Evolutionary conservation across 192 early-diverging fungal species (phyloP).

Genomic region (Coemansia sp.): DNA sequence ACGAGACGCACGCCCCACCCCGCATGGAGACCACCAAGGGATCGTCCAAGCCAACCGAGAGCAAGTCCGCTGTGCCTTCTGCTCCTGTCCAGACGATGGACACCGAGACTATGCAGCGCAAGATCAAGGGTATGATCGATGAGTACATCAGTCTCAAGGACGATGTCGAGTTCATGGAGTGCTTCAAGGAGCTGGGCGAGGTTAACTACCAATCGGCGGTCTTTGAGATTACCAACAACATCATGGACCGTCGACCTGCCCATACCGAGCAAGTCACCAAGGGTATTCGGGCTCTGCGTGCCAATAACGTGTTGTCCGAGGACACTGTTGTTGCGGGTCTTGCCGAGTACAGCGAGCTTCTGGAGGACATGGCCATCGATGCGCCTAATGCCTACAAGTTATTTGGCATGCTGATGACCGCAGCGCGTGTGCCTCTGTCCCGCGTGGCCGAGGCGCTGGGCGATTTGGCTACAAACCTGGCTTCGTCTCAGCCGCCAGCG

Average conservation of each 20-base stretch:
- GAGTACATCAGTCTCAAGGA: conserved; percentile 66
- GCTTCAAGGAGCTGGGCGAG: conserved; percentile 72
- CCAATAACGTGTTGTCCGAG: conserved; percentile 49
- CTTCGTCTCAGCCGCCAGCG: conserved; percentile 27
- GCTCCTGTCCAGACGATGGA: conserved; percentile 36
- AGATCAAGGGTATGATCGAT: conserved; percentile 60
- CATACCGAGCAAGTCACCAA: conserved; percentile 59
- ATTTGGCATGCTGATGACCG: conserved; percentile 65
- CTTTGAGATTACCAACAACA: conserved; percentile 63
- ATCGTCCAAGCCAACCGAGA: conserved; percentile 13
- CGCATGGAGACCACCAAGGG: conserved; percentile 39
- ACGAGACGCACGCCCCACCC: conserved; percentile 40
- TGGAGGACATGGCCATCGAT: conserved; percentile 77
- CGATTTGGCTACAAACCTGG: conserved; percentile 40
- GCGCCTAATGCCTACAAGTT: conserved; percentile 68
- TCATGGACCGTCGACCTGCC: conserved; percentile 62
- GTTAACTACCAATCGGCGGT: conserved; percentile 59
- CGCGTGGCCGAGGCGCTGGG: conserved; percentile 52
- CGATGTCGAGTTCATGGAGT: conserved; percentile 65
- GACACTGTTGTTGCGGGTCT: conserved; percentile 60
- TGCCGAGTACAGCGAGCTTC: conserved; percentile 58
- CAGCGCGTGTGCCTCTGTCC: conserved; percentile 56
- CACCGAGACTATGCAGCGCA: conserved; percentile 54
- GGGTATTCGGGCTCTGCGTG: conserved; percentile 56
- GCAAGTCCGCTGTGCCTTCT: background rate